These are phyloP conservation scores for Endocalyx cinctus DNA, from an alignment of 2,329 filamentous ascomycete species.

Conservation along the genomic window DNA sequence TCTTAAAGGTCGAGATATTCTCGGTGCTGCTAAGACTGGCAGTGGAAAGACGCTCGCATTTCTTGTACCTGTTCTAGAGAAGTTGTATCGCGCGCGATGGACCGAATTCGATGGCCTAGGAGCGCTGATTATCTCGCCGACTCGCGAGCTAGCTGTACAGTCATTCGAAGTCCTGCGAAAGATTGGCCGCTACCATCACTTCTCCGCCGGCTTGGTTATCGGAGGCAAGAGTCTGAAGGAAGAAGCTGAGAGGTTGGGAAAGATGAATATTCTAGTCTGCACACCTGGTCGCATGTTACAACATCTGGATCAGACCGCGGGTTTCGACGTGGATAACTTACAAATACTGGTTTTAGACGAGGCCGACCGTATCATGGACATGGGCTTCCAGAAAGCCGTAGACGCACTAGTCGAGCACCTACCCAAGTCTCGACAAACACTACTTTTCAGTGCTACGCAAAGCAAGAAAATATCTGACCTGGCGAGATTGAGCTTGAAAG, in stretches of 20 bases:
- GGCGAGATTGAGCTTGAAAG: conserved; percentile 77
- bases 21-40: conserved; percentile 92
- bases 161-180: conserved; percentile 94
- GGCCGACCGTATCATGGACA: conserved; percentile 93
- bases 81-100: conserved; percentile 84
- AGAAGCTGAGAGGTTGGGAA: conserved; percentile 73
- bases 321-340: conserved; percentile 83
- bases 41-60: conserved; percentile 96
- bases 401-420: conserved; percentile 93
- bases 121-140: conserved; percentile 88
- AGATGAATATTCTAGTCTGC: conserved; percentile 97
- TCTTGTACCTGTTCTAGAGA: conserved; percentile 85
- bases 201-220: conserved; percentile 90
- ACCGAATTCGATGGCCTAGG: conserved; percentile 87
- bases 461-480: conserved; percentile 92
- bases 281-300: conserved; percentile 94
- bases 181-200: conserved; percentile 81
- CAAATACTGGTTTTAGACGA: conserved; percentile 94
- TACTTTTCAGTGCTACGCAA: conserved; percentile 95
- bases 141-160: conserved; percentile 90
- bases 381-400: conserved; percentile 88
- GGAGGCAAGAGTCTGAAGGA: conserved; percentile 88
- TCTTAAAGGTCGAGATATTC: conserved; percentile 79
- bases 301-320: conserved; percentile 89
- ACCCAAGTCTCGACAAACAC: conserved; percentile 78